Base-by-base conservation (phyloP, 1,284 basidiomycete genomes). In the Crucibulum parvulum region DNA sequence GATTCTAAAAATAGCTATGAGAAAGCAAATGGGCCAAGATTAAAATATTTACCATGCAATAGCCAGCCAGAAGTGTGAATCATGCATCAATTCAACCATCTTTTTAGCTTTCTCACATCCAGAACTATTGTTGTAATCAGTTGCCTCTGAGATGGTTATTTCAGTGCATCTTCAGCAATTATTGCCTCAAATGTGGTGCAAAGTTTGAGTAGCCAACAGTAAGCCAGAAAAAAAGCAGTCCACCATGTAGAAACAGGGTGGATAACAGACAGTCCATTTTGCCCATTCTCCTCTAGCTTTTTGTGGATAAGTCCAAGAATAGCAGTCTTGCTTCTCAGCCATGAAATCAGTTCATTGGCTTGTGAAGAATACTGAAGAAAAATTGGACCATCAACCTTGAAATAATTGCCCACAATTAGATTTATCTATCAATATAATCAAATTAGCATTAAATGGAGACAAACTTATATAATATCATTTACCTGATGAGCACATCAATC, bases 401-500 rank as follows among this genome's bases (percentile, higher is more conserved):
- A 75, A 57, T 75, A 78, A 57, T 82, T 72, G 1, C 77, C 70
- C 37, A 80, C 75, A 60, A 82, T 62, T 11, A 81, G 69, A 58
- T 80, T 79, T 8, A 80, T 69, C 78, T 81, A 61, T 41, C 34
- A 39, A 50, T 36, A 35, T 43, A 38, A 39, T 47, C 56, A 51
- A 58, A 57, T 37, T 13, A 56, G 16, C 51, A 35, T 57, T 45
- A 47, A 16, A 52, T 34, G 52, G 10, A 58, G 18, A 41, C 13
- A 18, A 24, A 53, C 41, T 38, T 41, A 53, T 43, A 38, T 41
- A 37, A 9, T 41, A 56, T 39, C 9, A 61, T 65, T 41, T 60
- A 77, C 78, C 70, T 80, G 78, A 65, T 81, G 78, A 2, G 74
- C 69, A 66, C 71, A 80, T 58, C 78, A 80, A 64, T 81, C 76